These are phyloP conservation scores for Endoconidiophora laricicola DNA, from an alignment of 2,329 filamentous ascomycete genomes.

Conservation along the genomic window DNA sequence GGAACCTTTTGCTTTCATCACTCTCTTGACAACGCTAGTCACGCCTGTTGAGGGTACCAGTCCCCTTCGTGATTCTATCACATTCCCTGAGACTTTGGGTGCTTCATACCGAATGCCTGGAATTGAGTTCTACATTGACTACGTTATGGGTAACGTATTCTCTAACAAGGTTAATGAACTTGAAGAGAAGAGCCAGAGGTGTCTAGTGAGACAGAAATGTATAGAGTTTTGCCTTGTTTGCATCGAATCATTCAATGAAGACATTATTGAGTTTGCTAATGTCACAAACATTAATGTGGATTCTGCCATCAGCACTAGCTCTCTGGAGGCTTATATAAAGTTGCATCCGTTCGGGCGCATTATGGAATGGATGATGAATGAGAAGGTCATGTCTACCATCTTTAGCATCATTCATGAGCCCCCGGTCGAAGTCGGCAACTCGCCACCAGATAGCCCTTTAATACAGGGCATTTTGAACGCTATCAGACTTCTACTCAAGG, in stretches of 20 bases:
- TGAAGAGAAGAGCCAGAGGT: conserved; percentile 49
- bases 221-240: conserved; percentile 70
- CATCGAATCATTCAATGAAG: conserved; percentile 80
- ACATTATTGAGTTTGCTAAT: conserved; percentile 73
- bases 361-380: conserved; percentile 98
- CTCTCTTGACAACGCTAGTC: conserved; percentile 56
- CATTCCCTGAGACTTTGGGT: conserved; percentile 77
- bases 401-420: conserved; percentile 69
- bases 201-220: conserved; percentile 61
- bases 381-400: conserved; percentile 64
- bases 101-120: conserved; percentile 59
- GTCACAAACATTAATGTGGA: conserved; percentile 63
- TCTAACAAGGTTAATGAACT: conserved; percentile 48
- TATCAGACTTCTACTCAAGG: conserved; percentile 69
- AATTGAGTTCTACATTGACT: conserved; percentile 86
- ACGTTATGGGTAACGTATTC: conserved; percentile 66
- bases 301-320: conserved; percentile 53
- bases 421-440: conserved; percentile 51
- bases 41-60: conserved; percentile 44
- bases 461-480: conserved; percentile 62
- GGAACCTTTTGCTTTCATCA: conserved; percentile 69
- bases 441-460: conserved; percentile 61
- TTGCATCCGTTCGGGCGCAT: conserved; percentile 86
- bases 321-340: conserved; percentile 62
- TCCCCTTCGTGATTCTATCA: conserved; percentile 54